These are phyloP conservation scores for Triticum timopheevii DNA, from an alignment of 176 grass and related monocot species.

Conservation along the genomic window DNA sequence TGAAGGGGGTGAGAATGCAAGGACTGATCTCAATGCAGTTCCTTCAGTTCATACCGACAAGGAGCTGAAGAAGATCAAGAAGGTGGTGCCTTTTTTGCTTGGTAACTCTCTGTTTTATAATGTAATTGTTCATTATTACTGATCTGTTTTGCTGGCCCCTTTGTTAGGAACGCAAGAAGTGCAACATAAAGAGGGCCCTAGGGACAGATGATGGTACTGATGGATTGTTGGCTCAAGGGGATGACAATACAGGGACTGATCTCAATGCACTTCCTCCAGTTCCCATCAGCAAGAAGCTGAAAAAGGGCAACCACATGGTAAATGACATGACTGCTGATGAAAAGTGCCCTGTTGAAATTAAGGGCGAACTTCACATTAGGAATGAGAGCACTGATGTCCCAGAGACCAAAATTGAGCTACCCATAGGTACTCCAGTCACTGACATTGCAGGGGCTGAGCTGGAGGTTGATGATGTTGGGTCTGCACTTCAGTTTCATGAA, in stretches of 20 bases:
- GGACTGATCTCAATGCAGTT: too few relatives aligned
- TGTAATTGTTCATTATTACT: constrained; percentile 19
- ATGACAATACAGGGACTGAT: constrained; percentile 44
- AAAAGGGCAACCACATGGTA: constrained; percentile 10
- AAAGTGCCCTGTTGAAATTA: background rate
- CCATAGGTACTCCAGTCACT: constrained; percentile 47
- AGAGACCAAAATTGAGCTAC: constrained; percentile 33
- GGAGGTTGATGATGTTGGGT: constrained; percentile 51
- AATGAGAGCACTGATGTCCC: constrained; percentile 16
- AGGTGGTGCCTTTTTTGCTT: too few relatives aligned
- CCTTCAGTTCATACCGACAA: too few relatives aligned
- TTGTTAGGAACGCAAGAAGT: constrained; percentile 17
- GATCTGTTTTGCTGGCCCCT: constrained; percentile 20
- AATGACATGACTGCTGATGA: constrained; percentile 9
- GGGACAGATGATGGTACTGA: constrained; percentile 4
- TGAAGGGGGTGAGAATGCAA: too few relatives aligned
- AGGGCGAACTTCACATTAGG: background rate
- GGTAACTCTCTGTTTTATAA: background rate
- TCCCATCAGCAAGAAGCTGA: constrained; percentile 28
- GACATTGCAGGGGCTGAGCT: constrained; percentile 48
- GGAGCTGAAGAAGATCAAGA: too few relatives aligned
- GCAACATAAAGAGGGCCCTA: constrained; percentile 24
- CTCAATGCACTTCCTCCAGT: constrained; percentile 26
- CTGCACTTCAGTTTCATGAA: constrained; percentile 70
- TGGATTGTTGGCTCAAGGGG: constrained; percentile 26